A percentile compares a stretch with the other conserved stretches of the same genome.
phyloP scores from a whole-genome alignment of 495 filamentous ascomycete genomes.

The Clohesyomyces aquaticus region DNA sequence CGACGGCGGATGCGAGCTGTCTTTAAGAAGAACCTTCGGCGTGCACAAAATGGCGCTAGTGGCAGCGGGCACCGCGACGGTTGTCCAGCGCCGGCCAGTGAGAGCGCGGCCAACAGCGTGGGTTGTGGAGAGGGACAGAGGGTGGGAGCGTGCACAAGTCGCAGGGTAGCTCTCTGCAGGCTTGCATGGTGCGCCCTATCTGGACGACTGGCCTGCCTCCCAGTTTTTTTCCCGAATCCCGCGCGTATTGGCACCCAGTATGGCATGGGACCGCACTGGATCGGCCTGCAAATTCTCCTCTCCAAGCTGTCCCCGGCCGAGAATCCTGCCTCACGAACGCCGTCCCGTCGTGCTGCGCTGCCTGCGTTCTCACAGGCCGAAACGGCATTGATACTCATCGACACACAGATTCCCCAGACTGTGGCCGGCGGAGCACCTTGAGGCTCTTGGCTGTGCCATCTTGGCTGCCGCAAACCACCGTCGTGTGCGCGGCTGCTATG shows the following conservation, averaged over 20 bases:
- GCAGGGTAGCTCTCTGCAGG: too few relatives aligned
- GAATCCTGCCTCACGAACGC: neutral
- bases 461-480: constrained; percentile 12
- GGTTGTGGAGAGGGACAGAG: neutral
- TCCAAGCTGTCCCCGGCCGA: neutral
- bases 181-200: constrained; percentile 8
- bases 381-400: constrained; percentile 18
- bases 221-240: constrained; percentile 33
- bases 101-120: constrained; percentile 27
- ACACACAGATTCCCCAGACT: constrained; percentile 12
- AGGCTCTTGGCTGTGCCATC: constrained; percentile 15
- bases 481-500: constrained; percentile 12
- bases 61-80: neutral
- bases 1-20: constrained; percentile 8
- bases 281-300: neutral
- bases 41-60: constrained; percentile 25
- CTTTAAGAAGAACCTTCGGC: constrained; percentile 25
- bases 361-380: constrained; percentile 15
- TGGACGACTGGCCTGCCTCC: constrained; percentile 5
- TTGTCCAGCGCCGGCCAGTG: constrained; percentile 9
- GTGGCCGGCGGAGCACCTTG: neutral
- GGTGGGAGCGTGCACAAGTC: neutral
- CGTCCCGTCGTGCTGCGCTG: constrained; percentile 8
- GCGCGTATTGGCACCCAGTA: constrained; percentile 12
- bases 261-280: too few relatives aligned